These are phyloP conservation scores for Yamadazyma songkhlaensis DNA, from an alignment of 1,139 yeast genomes.

Conservation along the genomic window DNA sequence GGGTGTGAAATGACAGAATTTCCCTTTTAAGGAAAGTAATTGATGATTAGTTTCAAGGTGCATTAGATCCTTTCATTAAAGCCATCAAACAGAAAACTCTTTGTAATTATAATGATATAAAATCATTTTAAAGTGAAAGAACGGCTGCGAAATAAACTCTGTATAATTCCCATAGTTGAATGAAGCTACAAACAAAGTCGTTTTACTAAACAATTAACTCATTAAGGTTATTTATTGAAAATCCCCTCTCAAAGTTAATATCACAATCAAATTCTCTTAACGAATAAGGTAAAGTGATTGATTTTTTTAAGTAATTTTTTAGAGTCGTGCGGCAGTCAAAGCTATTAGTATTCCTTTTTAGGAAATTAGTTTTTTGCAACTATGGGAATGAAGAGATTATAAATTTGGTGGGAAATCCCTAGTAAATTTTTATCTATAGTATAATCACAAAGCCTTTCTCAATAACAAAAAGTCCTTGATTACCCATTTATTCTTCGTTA, in stretches of 20 bases:
- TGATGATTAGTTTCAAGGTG: too few species aligned
- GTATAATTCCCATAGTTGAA: too few species aligned
- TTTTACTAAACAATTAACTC: too few species aligned
- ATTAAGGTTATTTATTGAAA: not conserved
- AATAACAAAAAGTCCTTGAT: not conserved
- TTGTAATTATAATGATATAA: too few species aligned
- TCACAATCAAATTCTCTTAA: too few species aligned
- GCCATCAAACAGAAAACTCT: too few species aligned
- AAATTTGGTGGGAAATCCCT: not conserved
- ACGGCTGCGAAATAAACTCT: not conserved
- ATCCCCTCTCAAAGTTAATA: not conserved
- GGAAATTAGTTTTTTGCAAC: conserved; percentile 3
- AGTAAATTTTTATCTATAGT: not conserved
- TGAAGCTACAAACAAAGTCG: too few species aligned
- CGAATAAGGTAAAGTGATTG: not conserved
- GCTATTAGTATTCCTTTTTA: conserved; percentile 3
- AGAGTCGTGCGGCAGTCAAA: conserved; percentile 2
- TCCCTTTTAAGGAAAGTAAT: too few species aligned
- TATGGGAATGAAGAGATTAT: not conserved
- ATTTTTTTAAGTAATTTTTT: not conserved
- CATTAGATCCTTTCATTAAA: too few species aligned
- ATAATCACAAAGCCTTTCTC: too few species aligned
- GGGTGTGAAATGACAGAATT: too few species aligned
- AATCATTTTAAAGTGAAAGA: not conserved
- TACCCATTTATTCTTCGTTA: conserved; percentile 1